Evolutionary conservation across 1,139 yeast species (phyloP).

Genomic region (Magnusiomyces clavatus): DNA sequence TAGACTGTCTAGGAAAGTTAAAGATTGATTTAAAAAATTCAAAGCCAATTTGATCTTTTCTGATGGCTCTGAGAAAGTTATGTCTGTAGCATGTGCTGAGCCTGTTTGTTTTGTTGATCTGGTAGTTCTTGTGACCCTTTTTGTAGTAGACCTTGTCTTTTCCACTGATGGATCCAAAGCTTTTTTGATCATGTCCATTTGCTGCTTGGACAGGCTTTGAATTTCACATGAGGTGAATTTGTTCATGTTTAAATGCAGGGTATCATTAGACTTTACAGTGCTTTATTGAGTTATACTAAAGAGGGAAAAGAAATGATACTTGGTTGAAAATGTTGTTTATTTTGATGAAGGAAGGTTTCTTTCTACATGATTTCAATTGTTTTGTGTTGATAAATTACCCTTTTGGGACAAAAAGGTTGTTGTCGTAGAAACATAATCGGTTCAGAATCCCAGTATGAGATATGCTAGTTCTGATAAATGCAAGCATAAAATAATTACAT

Average conservation of each 20-base stretch:
- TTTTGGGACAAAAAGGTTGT: neutral
- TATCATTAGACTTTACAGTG: too few species aligned
- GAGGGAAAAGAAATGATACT: too few species aligned
- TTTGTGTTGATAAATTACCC: neutral
- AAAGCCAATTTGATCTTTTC: slow-evolving; percentile 15
- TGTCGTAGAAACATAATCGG: too few species aligned
- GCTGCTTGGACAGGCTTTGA: too few species aligned
- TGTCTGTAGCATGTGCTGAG: neutral
- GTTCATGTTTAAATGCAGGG: too few species aligned
- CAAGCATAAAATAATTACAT: neutral
- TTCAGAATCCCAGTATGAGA: neutral
- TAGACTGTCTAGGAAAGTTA: slow-evolving; percentile 10
- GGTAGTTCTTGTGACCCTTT: too few species aligned
- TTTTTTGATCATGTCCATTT: too few species aligned
- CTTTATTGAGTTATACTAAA: too few species aligned
- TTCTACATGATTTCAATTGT: neutral
- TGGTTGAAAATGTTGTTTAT: neutral
- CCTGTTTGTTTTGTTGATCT: too few species aligned
- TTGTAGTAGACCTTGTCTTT: too few species aligned
- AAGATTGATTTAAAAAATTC: slow-evolving; percentile 12
- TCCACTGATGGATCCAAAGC: too few species aligned
- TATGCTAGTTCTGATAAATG: slow-evolving; percentile 3
- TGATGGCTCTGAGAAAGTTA: neutral
- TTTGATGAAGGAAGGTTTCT: neutral
- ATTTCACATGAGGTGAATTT: too few species aligned